Evolutionary conservation across 2,329 filamentous ascomycete genomes (phyloP), one percentile per base, ranked within the genome.

Genomic region (Basipetospora chlamydospora): DNA sequence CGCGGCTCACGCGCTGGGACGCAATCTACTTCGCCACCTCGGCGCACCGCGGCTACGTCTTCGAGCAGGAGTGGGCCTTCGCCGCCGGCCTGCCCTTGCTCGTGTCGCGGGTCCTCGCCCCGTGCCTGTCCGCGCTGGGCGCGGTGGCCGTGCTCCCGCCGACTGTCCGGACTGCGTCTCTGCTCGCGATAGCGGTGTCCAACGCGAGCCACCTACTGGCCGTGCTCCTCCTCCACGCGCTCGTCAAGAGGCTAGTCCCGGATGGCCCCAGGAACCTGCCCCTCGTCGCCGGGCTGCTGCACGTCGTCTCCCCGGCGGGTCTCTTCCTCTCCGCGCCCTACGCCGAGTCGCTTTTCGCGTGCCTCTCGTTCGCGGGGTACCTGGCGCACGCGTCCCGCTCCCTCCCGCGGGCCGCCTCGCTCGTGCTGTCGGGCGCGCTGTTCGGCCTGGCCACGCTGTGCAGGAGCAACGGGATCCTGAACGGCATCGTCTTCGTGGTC

Each of bases 301-400:
- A 96, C 54, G 69, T 93, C 38, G 51, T 96, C 33, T 90, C 83
- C 0, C 88, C 90, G 0, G 90, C 82, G 0, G 88, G 88, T 1
- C 58, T 95, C 3, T 96, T 98, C 52, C 70, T 98, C 13, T 87
- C 80, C 0, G 80, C 87, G 0, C 85, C 88, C 0, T 93, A 90
- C 54, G 70, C 75, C 8, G 90, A 98, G 59, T 75, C 80, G 43
- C 55, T 78, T 0, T 95, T 86, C 55, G 77, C 88, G 0, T 63
- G 82, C 16, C 61, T 94, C 23, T 81, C 80, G 28, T 83, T 95
- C 47, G 46, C 66, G 1, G 90, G 85, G 1, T 77, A 76, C 48
- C 66, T 81, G 21, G 53, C 80, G 26, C 31, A 37, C 28, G 31
- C 36, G 9, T 37, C 37, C 4, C 33, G 23, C 28, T 53, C 25